Evolutionary conservation across 164 flowering plant genomes (phyloP).

Genomic region (Macadamia integrifolia): DNA sequence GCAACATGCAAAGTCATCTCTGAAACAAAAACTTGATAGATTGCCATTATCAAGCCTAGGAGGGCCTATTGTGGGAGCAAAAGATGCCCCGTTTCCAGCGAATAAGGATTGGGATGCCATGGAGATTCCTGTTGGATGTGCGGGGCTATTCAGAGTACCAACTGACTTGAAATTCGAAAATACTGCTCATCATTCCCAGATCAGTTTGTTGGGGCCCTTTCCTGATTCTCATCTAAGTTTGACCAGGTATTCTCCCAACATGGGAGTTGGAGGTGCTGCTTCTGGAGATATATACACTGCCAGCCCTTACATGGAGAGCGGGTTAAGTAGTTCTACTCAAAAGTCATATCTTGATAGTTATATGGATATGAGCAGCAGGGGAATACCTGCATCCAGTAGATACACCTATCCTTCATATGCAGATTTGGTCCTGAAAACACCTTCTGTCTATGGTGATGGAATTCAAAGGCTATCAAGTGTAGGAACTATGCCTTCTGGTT

Average conservation of each 20-base stretch:
- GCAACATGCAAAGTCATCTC: slow-evolving; percentile 51
- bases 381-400: slow-evolving; percentile 9
- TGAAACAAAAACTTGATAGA: slow-evolving; percentile 37
- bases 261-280: slow-evolving; percentile 4
- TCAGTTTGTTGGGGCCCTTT: slow-evolving; percentile 5
- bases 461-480: slow-evolving; percentile 5
- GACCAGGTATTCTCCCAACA: slow-evolving; percentile 8
- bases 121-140: slow-evolving; percentile 18
- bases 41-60: slow-evolving; percentile 15
- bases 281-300: slow-evolving; percentile 4
- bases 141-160: slow-evolving; percentile 24
- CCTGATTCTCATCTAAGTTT: slow-evolving; percentile 12
- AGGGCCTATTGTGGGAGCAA: slow-evolving; percentile 10
- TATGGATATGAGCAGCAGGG: slow-evolving; percentile 5
- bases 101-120: background rate
- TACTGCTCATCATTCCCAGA: background rate
- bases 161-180: slow-evolving; percentile 6
- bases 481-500: slow-evolving; percentile 5
- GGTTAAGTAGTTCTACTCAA: slow-evolving; percentile 15
- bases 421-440: slow-evolving; percentile 8
- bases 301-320: slow-evolving; percentile 13
- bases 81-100: slow-evolving; percentile 19
- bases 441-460: slow-evolving; percentile 3
- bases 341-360: slow-evolving; percentile 13
- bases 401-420: slow-evolving; percentile 9